Base-by-base conservation (phyloP, 139 green algal genomes). In the Gonium pectorale region DNA sequence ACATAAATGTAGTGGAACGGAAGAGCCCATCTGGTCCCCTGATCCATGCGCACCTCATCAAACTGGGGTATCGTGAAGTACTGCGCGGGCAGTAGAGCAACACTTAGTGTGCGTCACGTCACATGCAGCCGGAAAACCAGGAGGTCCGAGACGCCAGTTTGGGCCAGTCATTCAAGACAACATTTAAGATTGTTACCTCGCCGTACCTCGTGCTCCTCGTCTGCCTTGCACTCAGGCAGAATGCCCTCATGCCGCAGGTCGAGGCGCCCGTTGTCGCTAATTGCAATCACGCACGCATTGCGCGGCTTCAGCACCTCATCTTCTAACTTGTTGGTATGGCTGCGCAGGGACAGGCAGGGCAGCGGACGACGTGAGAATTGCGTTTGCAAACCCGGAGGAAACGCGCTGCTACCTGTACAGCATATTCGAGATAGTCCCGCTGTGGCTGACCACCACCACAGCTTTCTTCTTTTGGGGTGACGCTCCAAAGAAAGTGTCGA, bases 61-160 rank as follows among this genome's bases (percentile, higher is more conserved):
- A 74, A 74, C 40, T 74, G 67, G 7, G 67, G 40, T 6, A 37
- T 5, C 9, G 67, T 74, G 67, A 74, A 74, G 8, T 74, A 74
- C 37, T n/a, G n/a, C n/a, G n/a, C n/a, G n/a, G n/a, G n/a, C n/a
- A n/a, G n/a, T n/a, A n/a, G n/a, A n/a, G n/a, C n/a, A n/a, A n/a
- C n/a, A n/a, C n/a, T n/a, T n/a, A n/a, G n/a, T n/a, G n/a, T n/a
- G n/a, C n/a, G n/a, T n/a, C n/a, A n/a, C n/a, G n/a, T n/a, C n/a
- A n/a, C n/a, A n/a, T n/a, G n/a, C n/a, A n/a, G n/a, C n/a, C n/a
- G n/a, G n/a, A n/a, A n/a, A n/a, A n/a, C n/a, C n/a, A n/a, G n/a
- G n/a, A n/a, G n/a, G n/a, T n/a, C n/a, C n/a, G n/a, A n/a, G n/a
- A n/a, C n/a, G n/a, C n/a, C n/a, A n/a, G n/a, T n/a, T n/a, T n/a